These are phyloP conservation scores for Venturia asperata DNA, from an alignment of 2,329 filamentous ascomycete genomes.

Conservation along the genomic window DNA sequence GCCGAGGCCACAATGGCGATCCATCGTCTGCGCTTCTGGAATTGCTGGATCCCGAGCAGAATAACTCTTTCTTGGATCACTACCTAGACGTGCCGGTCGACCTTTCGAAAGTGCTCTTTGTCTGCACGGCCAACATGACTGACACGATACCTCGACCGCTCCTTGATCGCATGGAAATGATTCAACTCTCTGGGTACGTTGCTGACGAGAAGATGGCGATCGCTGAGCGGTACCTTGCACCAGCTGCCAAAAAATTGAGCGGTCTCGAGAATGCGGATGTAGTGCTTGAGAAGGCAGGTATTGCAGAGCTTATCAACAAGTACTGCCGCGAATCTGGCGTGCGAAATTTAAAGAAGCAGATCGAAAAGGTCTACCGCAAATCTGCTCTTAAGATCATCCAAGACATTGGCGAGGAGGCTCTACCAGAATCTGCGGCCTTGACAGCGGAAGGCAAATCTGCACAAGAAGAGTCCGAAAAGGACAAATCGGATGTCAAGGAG, in stretches of 20 bases:
- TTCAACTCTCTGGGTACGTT: conserved; percentile 91
- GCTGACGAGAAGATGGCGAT: conserved; percentile 99
- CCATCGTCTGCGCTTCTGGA: conserved; percentile 91
- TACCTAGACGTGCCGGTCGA: conserved; percentile 99
- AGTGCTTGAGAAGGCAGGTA: conserved; percentile 75
- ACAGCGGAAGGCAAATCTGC: conserved; percentile 81
- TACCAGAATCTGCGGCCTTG: conserved; percentile 73
- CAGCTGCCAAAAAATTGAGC: conserved; percentile 87
- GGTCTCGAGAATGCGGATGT: conserved; percentile 88
- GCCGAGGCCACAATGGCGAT: conserved; percentile 90
- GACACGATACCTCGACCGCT: conserved; percentile 94
- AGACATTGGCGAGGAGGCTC: conserved; percentile 77
- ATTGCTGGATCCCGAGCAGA: conserved; percentile 92
- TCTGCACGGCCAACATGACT: conserved; percentile 98
- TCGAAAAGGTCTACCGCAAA: conserved; percentile 98
- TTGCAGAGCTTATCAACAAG: conserved; percentile 95
- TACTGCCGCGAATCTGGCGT: conserved; percentile 98
- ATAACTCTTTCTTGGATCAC: conserved; percentile 93
- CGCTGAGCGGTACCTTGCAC: conserved; percentile 84
- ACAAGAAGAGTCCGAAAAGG: conserved; percentile 62
- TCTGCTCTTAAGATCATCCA: conserved; percentile 95
- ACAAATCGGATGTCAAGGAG: conserved; percentile 56
- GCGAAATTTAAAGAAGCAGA: conserved; percentile 97
- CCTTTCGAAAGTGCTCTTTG: conserved; percentile 93
- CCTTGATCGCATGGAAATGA: conserved; percentile 95